These are phyloP conservation scores for Acrocalymma vagum DNA, from an alignment of 2,329 filamentous ascomycete species.

Conservation along the genomic window DNA sequence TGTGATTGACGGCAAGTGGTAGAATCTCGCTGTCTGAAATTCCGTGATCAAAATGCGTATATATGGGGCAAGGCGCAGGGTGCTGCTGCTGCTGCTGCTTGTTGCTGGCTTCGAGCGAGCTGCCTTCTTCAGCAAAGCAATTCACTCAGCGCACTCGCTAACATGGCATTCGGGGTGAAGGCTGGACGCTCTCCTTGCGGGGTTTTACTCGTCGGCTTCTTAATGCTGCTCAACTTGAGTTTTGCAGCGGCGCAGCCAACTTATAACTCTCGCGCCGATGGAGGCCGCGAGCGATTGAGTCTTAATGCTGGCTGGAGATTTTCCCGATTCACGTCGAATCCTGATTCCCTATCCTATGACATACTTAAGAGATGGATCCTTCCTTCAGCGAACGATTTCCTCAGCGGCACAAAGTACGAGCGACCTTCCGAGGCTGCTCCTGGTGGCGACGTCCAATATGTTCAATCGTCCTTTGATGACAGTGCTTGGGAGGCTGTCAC, in stretches of 20 bases:
- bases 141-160: too few species aligned
- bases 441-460: slow-evolving; percentile 40
- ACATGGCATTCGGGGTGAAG: too few species aligned
- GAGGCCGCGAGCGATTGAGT: slow-evolving; percentile 37
- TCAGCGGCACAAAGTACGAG: slow-evolving; percentile 42
- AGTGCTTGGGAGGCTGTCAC: slow-evolving; percentile 51
- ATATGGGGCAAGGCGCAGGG: too few species aligned
- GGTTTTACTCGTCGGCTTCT: slow-evolving; percentile 17
- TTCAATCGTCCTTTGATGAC: slow-evolving; percentile 50
- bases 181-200: too few species aligned
- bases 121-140: too few species aligned
- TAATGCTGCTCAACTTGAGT: slow-evolving; percentile 14
- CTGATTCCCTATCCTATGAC: slow-evolving; percentile 49
- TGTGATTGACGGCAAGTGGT: too few species aligned
- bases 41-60: too few species aligned
- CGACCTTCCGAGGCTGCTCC: slow-evolving; percentile 40
- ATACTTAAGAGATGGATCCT: slow-evolving; percentile 54
- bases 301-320: slow-evolving; percentile 53
- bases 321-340: slow-evolving; percentile 44
- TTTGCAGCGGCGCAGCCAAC: slow-evolving; percentile 12
- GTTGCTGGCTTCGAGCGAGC: too few species aligned
- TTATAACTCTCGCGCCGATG: slow-evolving; percentile 5
- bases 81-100: too few species aligned
- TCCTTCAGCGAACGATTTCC: slow-evolving; percentile 53
- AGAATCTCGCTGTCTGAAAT: too few species aligned